These are phyloP conservation scores for Clathrospora elynae DNA, from an alignment of 2,329 filamentous ascomycete genomes.

Conservation along the genomic window DNA sequence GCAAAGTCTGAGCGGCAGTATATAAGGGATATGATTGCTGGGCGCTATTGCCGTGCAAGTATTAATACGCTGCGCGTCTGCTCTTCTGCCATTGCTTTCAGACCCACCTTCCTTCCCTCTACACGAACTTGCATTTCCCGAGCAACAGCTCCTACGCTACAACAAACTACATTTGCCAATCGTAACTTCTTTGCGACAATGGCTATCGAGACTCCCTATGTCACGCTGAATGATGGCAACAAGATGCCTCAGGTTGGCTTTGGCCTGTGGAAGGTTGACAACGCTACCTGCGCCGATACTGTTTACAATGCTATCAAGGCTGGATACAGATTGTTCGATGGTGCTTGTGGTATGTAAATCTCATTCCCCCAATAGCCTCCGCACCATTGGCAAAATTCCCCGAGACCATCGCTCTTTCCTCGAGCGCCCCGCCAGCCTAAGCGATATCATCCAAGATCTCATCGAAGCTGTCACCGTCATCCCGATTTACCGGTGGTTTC, in stretches of 20 bases:
- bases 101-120: slow-evolving; percentile 13
- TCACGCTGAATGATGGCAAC: slow-evolving; percentile 45
- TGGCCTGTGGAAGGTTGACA: slow-evolving; percentile 45
- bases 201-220: slow-evolving; percentile 34
- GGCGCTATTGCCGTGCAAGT: slow-evolving; percentile 24
- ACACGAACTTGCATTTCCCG: slow-evolving; percentile 10
- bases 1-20: slow-evolving; percentile 11
- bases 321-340: slow-evolving; percentile 47
- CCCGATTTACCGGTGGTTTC: slow-evolving; percentile 31
- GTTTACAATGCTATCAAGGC: slow-evolving; percentile 47
- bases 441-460: neutral
- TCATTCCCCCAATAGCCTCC: neutral
- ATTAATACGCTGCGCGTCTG: slow-evolving; percentile 30
- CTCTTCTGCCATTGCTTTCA: slow-evolving; percentile 15
- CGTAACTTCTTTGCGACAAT: slow-evolving; percentile 31
- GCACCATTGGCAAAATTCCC: no score
- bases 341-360: slow-evolving; percentile 43
- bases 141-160: slow-evolving; percentile 3
- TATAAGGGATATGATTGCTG: slow-evolving; percentile 26
- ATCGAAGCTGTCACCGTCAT: slow-evolving; percentile 3
- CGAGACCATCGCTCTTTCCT: no score
- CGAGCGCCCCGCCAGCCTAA: neutral
- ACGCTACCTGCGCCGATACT: slow-evolving; percentile 38
- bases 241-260: slow-evolving; percentile 47
- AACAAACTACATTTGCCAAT: slow-evolving; percentile 8